Conservation (phyloP, 2,329 filamentous ascomycete species). For the Pseudogymnoascus sp. region DNA sequence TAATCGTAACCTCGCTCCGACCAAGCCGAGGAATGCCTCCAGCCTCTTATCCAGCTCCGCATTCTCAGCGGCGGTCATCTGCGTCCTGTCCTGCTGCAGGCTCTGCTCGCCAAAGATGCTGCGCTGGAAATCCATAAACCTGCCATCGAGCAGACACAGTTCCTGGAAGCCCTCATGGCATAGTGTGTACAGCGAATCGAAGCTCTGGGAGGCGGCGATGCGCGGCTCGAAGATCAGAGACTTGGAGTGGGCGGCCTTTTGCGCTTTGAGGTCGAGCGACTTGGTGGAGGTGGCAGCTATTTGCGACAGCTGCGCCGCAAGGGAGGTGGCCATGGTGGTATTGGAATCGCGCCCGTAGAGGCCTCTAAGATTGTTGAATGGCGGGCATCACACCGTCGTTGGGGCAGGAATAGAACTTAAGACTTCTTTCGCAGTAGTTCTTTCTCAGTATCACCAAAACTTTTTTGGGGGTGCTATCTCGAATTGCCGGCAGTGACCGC, state of each 20-base stretch:
- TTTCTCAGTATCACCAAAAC: conserved; percentile 7
- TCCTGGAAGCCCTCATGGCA: conserved; percentile 88
- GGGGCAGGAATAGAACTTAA: background rate
- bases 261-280: conserved; percentile 84
- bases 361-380: conserved; percentile 3
- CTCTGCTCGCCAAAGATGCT: conserved; percentile 92
- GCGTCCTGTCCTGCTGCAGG: conserved; percentile 74
- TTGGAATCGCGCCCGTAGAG: background rate
- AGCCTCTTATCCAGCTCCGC: conserved; percentile 68
- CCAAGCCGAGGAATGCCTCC: conserved; percentile 73
- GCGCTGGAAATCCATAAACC: conserved; percentile 65
- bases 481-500: conserved; percentile 1
- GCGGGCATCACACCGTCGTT: conserved; percentile 5
- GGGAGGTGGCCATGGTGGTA: conserved; percentile 63
- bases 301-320: conserved; percentile 88
- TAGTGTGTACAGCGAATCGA: conserved; percentile 77
- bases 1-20: conserved; percentile 66
- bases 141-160: conserved; percentile 73
- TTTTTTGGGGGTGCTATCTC: conserved; percentile 5
- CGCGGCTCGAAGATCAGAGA: conserved; percentile 88
- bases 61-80: conserved; percentile 77
- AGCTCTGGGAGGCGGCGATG: conserved; percentile 79
- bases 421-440: background rate
- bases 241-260: conserved; percentile 85
- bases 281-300: conserved; percentile 86